Evolutionary conservation across 176 grass and related monocot species (phyloP).

Genomic region (Saccharum spontaneum): DNA sequence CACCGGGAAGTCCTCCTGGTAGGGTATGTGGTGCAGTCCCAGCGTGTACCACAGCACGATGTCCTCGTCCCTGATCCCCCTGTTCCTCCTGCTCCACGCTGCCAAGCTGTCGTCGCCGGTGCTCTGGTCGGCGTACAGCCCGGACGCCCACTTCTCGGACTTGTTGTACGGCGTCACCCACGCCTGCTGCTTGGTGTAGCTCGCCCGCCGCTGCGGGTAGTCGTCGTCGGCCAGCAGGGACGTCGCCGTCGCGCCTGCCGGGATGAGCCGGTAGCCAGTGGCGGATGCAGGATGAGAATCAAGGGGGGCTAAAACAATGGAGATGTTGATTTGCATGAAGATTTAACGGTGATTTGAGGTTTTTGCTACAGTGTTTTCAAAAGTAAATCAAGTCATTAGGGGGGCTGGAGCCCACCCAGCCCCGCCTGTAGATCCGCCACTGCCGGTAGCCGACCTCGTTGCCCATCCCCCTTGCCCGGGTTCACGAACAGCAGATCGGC

Average conservation of each 20-base stretch:
- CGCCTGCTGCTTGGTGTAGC: slow-evolving; percentile 76
- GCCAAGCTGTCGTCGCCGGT: slow-evolving; percentile 61
- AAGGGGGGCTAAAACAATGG: no score
- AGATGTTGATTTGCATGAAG: no score
- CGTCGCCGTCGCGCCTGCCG: slow-evolving; percentile 14
- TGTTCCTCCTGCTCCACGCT: slow-evolving; percentile 51
- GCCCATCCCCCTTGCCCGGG: slow-evolving; percentile 63
- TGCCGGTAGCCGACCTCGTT: slow-evolving; percentile 43
- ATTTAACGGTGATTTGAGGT: no score
- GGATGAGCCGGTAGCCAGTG: slow-evolving; percentile 32
- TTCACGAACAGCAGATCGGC: slow-evolving; percentile 75
- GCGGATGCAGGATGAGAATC: no score
- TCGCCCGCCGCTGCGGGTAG: slow-evolving; percentile 59
- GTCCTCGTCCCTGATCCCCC: slow-evolving; percentile 50
- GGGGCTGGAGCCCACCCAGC: no score
- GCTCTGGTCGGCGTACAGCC: slow-evolving; percentile 78
- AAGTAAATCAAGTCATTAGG: no score
- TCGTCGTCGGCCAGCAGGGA: slow-evolving; percentile 72
- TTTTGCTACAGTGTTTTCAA: no score
- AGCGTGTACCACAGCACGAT: slow-evolving; percentile 88
- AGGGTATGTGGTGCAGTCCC: slow-evolving; percentile 78
- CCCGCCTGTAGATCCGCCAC: no score
- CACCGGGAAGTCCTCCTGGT: slow-evolving; percentile 85
- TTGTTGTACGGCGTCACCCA: slow-evolving; percentile 73
- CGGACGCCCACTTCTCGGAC: slow-evolving; percentile 74